These are phyloP conservation scores for Geosmithia putterillii DNA, from an alignment of 2,329 filamentous ascomycete genomes.

Conservation along the genomic window DNA sequence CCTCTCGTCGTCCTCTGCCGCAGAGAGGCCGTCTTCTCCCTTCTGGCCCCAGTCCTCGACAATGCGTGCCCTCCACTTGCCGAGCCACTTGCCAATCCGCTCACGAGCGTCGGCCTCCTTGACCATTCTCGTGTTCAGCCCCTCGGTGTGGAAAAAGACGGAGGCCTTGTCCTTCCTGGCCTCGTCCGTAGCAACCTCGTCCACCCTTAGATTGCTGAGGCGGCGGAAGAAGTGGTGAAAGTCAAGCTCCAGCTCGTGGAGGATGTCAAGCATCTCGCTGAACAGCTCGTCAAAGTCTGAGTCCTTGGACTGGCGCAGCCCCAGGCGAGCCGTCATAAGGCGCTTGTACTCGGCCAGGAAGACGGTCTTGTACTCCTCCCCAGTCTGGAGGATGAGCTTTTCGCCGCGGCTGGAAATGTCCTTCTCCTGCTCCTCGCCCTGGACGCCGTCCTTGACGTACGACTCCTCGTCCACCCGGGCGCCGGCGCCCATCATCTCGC, in stretches of 20 bases:
- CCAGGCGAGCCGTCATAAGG: slow-evolving; percentile 70
- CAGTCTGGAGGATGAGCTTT: slow-evolving; percentile 64
- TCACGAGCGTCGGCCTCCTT: slow-evolving; percentile 53
- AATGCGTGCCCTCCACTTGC: slow-evolving; percentile 60
- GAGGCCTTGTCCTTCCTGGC: slow-evolving; percentile 49
- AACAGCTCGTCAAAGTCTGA: slow-evolving; percentile 72
- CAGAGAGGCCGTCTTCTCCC: slow-evolving; percentile 21
- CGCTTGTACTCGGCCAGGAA: slow-evolving; percentile 85
- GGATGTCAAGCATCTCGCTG: slow-evolving; percentile 67
- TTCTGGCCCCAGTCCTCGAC: slow-evolving; percentile 62
- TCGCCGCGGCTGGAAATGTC: slow-evolving; percentile 68
- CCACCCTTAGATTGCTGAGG: slow-evolving; percentile 50
- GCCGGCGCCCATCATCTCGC: slow-evolving; percentile 71
- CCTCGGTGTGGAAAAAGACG: slow-evolving; percentile 72
- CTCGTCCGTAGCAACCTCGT: slow-evolving; percentile 52
- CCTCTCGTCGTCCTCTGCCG: slow-evolving; percentile 45
- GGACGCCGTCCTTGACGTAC: slow-evolving; percentile 63
- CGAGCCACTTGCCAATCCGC: slow-evolving; percentile 67
- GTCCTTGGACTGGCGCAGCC: slow-evolving; percentile 56
- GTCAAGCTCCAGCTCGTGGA: slow-evolving; percentile 76
- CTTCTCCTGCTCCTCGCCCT: slow-evolving; percentile 45
- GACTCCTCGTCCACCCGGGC: slow-evolving; percentile 54
- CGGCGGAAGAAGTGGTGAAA: slow-evolving; percentile 91
- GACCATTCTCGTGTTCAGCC: slow-evolving; percentile 38
- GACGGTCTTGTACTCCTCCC: slow-evolving; percentile 78